Evolutionary conservation across 768 basidiomycete genomes (phyloP), one percentile per base, ranked within the genome.

Genomic region (Auriculariales sp.): DNA sequence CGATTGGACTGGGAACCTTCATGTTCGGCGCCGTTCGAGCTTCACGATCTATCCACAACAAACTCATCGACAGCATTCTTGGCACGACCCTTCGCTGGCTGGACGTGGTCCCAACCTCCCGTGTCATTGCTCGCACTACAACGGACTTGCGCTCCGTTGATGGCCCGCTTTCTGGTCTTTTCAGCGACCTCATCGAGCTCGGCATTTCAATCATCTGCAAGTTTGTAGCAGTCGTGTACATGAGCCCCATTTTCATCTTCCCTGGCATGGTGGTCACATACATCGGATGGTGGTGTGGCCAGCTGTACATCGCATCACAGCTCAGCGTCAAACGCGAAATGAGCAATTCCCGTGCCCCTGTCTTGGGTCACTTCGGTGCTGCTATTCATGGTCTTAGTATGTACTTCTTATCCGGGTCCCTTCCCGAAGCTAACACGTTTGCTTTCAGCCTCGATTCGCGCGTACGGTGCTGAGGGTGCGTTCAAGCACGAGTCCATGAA

Each of bases 81-180:
- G 48, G 48, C 2, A 39, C 54, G 0, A 50, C 56, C 6, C 35
- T 57, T 29, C 71, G 74, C 52, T 75, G 71, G 69, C 62, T 76
- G 7, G 74, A 77, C 52, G 67, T 59, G 5, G 72, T 71, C 1
- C 74, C 74, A 0, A 67, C 67, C 0, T 72, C 73, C n/a, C 73
- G 82, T 3, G 73, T 86, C 47, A 75, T 83, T 34, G 66, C 78
- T 27, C 71, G 81, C 46, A 77, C 76, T 59, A 83, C 81, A 1
- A 74, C 79, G 49, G 82, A 84, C 57, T 79, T 83, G 19, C 65
- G 55, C 45, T 57, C 63, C 12, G 67, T 71, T 36, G 69, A 71
- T 51, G 67, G 61, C 6, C 62, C 61, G 24, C 22, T 51, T 27
- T 42, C 24, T 19, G 19, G 44, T 5, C 25, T 45, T 28, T 36